Conservation (phyloP, 2,329 filamentous ascomycete species). For the Teratosphaeria destructans region DNA sequence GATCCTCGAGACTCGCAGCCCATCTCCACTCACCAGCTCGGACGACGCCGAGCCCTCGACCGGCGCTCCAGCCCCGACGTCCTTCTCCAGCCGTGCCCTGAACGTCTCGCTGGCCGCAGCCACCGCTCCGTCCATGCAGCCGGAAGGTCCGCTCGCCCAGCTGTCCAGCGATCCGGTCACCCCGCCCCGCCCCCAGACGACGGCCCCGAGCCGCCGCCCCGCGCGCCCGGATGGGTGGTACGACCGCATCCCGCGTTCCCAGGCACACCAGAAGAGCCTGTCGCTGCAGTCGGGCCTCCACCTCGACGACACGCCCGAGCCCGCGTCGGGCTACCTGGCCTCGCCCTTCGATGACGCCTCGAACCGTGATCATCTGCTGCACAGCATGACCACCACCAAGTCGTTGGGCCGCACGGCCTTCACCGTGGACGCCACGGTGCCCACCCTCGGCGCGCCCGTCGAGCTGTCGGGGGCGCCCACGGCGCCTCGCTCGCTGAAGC, state of each 20-base stretch:
- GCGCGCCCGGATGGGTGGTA: slow-evolving; percentile 31
- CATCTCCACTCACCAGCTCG: slow-evolving; percentile 43
- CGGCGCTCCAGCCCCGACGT: slow-evolving; percentile 18
- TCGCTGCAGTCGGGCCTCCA: slow-evolving; percentile 39
- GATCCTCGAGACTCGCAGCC: slow-evolving; percentile 49
- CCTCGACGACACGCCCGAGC: slow-evolving; percentile 19
- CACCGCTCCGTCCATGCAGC: slow-evolving; percentile 43
- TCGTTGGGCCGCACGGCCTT: slow-evolving; percentile 23
- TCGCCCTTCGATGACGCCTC: slow-evolving; percentile 32
- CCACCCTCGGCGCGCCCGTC: slow-evolving; percentile 42
- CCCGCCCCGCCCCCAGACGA: slow-evolving; percentile 7
- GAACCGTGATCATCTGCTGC: slow-evolving; percentile 18
- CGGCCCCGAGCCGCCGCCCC: slow-evolving; percentile 22
- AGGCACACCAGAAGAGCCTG: slow-evolving; percentile 39
- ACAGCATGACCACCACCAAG: slow-evolving; percentile 25
- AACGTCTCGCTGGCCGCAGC: slow-evolving; percentile 41
- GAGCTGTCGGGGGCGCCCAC: slow-evolving; percentile 44
- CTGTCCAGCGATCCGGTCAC: slow-evolving; percentile 30
- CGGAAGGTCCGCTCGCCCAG: slow-evolving; percentile 37
- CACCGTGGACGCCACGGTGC: slow-evolving; percentile 12
- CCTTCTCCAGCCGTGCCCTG: slow-evolving; percentile 41
- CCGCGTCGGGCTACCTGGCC: slow-evolving; percentile 22
- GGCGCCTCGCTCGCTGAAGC: slow-evolving; percentile 45
- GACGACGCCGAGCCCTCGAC: slow-evolving; percentile 20
- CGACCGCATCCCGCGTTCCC: slow-evolving; percentile 32